Percentiles rank a stretch among this genome's conserved stretches.
These are phyloP conservation scores for Phialemonium atrogriseum DNA, from an alignment of 2,329 filamentous ascomycete species.

Conservation along the genomic window DNA sequence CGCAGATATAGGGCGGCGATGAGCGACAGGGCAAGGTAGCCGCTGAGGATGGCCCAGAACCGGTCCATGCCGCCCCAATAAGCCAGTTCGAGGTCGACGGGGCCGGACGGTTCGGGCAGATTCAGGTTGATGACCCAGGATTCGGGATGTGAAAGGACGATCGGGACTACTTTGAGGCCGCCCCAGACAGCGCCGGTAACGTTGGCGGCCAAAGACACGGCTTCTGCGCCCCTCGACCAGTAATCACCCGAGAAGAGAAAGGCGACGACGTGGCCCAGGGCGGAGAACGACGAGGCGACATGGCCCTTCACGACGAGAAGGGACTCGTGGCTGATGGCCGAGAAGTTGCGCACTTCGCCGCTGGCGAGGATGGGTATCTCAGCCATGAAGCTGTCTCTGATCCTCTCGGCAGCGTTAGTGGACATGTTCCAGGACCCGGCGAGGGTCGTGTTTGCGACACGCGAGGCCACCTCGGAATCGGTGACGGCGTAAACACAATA, in stretches of 20 bases:
- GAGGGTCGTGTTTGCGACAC: constrained; percentile 6
- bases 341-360: constrained; percentile 67
- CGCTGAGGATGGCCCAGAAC: constrained; percentile 65
- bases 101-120: constrained; percentile 25
- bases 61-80: constrained; percentile 60
- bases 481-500: too few relatives aligned
- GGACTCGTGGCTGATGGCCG: constrained; percentile 65
- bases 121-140: constrained; percentile 53
- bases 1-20: constrained; percentile 73
- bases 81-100: constrained; percentile 50
- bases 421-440: constrained; percentile 31
- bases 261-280: constrained; percentile 27
- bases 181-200: constrained; percentile 13
- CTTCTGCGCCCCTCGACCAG: constrained; percentile 17
- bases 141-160: constrained; percentile 34
- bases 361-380: constrained; percentile 41
- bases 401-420: constrained; percentile 33
- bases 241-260: constrained; percentile 39
- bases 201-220: constrained; percentile 13
- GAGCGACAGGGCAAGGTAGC: constrained; percentile 70
- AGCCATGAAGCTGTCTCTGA: constrained; percentile 40
- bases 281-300: constrained; percentile 31
- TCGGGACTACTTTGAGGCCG: constrained; percentile 22
- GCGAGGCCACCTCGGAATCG: constrained; percentile 26
- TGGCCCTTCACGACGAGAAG: constrained; percentile 51